Percentiles rank a stretch among this genome's conserved stretches.
Conservation (phyloP, 345 rosid species). For the Ricinus communis region DNA sequence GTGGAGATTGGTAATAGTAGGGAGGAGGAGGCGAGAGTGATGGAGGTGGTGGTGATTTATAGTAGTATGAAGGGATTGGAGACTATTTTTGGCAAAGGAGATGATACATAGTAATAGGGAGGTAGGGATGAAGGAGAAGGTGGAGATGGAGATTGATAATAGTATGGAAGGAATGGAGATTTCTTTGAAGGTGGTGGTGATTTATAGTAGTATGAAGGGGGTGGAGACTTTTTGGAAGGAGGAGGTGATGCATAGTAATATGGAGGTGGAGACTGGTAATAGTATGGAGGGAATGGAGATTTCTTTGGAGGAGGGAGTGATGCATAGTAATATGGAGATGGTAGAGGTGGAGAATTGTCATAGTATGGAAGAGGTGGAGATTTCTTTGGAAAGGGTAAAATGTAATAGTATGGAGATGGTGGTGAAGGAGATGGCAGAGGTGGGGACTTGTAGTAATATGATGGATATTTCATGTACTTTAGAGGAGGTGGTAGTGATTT, state of each 20-base stretch:
- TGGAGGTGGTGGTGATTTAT: too few relatives aligned
- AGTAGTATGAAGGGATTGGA: not conserved
- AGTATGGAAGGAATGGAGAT: not conserved
- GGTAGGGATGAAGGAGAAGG: not conserved
- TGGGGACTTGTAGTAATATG: too few relatives aligned
- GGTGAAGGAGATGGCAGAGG: constrained; percentile 5
- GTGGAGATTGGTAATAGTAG: too few relatives aligned
- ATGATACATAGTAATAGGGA: not conserved
- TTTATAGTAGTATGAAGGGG: too few relatives aligned
- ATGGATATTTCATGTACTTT: too few relatives aligned
- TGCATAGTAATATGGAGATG: not conserved
- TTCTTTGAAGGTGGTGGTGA: too few relatives aligned
- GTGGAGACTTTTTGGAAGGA: not conserved
- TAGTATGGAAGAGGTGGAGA: constrained; percentile 12
- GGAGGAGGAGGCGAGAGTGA: too few relatives aligned
- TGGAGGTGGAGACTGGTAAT: too few relatives aligned
- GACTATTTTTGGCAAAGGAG: not conserved
- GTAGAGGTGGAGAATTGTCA: constrained; percentile 1
- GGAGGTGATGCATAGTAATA: constrained; percentile 10
- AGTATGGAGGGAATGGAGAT: not conserved
- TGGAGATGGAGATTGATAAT: not conserved
- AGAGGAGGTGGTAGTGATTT: too few relatives aligned
- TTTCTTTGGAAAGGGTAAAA: too few relatives aligned
- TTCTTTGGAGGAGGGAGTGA: not conserved
- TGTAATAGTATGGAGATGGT: constrained; percentile 3